Percentiles rank a stretch among this genome's conserved stretches.
These are phyloP conservation scores for Desmodesmus armatus DNA, from an alignment of 139 green algal species.

Conservation along the genomic window DNA sequence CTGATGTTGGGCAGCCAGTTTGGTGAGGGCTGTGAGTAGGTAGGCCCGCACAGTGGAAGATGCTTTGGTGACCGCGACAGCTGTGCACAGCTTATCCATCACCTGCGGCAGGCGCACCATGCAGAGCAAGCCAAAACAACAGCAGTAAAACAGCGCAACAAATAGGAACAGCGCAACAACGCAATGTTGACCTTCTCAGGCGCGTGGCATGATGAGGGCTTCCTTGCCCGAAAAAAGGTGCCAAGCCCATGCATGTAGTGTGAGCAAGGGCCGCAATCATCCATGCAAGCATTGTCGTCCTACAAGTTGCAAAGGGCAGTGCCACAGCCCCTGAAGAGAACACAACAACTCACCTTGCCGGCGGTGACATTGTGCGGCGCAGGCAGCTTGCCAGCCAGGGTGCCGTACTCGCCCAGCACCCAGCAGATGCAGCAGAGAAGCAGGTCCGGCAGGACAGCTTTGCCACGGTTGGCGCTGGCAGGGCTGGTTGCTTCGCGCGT, in stretches of 20 bases:
- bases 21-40: slow-evolving; percentile 78
- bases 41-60: slow-evolving; percentile 47
- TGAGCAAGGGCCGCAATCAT: too few species aligned
- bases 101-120: slow-evolving; percentile 43
- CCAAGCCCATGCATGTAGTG: too few species aligned
- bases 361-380: neutral
- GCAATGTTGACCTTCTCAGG: too few species aligned
- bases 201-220: too few species aligned
- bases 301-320: neutral
- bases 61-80: slow-evolving; percentile 1
- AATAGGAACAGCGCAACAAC: too few species aligned
- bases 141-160: neutral
- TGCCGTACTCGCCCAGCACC: slow-evolving; percentile 95
- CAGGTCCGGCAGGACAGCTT: slow-evolving; percentile 68
- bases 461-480: slow-evolving; percentile 52
- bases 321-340: neutral
- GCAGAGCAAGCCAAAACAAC: slow-evolving; percentile 12
- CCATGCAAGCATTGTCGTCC: neutral
- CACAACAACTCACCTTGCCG: neutral
- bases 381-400: slow-evolving; percentile 44
- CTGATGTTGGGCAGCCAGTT: slow-evolving; percentile 69
- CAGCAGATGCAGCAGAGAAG: slow-evolving; percentile 77
- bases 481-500: neutral
- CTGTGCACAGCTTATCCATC: slow-evolving; percentile 64
- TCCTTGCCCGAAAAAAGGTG: too few species aligned